Conservation (phyloP, 306 rosid genomes). For the Rosa lucieae region DNA sequence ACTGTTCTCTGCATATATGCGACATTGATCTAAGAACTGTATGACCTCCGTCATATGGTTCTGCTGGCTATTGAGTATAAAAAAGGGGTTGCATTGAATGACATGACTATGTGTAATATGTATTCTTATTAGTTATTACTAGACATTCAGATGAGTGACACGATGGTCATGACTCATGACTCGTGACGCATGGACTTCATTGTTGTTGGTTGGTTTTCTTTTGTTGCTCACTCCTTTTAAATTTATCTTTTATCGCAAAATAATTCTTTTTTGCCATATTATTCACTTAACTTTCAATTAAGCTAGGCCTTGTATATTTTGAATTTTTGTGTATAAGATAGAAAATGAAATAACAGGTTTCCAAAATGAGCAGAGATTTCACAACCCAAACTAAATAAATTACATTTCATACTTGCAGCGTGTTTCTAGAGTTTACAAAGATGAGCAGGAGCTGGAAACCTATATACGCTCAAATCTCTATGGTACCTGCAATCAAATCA, state of each 20-base stretch:
- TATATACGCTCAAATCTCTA: constrained; percentile 77
- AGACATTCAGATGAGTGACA: neutral
- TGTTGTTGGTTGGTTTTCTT: neutral
- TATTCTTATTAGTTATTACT: neutral
- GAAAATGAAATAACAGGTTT: neutral
- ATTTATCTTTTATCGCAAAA: neutral
- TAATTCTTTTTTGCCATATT: neutral
- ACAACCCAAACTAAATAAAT: constrained; percentile 28
- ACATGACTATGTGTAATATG: neutral
- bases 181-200: neutral
- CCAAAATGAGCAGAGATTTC: constrained; percentile 10
- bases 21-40: neutral
- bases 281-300: neutral
- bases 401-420: constrained; percentile 46
- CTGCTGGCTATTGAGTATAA: neutral
- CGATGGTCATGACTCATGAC: neutral
- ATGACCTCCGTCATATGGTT: neutral
- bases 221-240: neutral
- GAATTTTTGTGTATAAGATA: neutral
- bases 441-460: constrained; percentile 78
- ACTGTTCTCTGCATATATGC: neutral
- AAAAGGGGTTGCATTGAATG: neutral
- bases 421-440: constrained; percentile 73
- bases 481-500: constrained; percentile 57
- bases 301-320: neutral